Evolutionary conservation across 2,329 filamentous ascomycete species (phyloP), one percentile per base, ranked within the genome.

Genomic region (Thielaviopsis ethacetica): DNA sequence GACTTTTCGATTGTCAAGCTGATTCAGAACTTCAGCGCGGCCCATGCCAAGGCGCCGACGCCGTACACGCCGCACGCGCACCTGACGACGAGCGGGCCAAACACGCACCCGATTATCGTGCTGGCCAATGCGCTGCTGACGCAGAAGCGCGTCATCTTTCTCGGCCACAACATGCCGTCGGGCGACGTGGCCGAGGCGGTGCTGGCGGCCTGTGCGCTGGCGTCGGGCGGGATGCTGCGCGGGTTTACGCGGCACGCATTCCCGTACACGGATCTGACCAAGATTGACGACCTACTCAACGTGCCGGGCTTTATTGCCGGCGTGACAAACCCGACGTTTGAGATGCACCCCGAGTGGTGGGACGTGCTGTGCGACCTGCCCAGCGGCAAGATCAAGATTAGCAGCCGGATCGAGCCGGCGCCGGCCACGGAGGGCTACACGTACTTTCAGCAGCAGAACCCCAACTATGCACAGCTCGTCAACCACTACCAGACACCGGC

Each of bases 161-260:
- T 98, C 6, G 93, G 93, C 2, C 87, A 98, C 73, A 95, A 95
- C 67, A 84, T 91, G 70, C 91, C 93, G 0, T 96, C 93, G 0
- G 90, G 91, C 22, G 91, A 96, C 68, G 93, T 98, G 26, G 93
- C 93, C 1, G 91, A 98, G 73, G 91, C 93, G n/a, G 93, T 98
- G 2, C 79, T 98, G 9, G 93, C 90, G n/a, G 91, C 93, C 1
- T 98, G 93, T 70, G 89, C 93, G 12, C 78, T 98, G 53, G 91
- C 87, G 15, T 96, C 91, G 13, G 93, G 93, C 21, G 91, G 93
- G 5, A 76, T 95, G n/a, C 75, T 98, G 41, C 81, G 91, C 60
- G 93, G 93, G 27, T 98, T 98, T 71, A 95, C 91, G 9, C 82
- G 93, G 19, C 89, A 97, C 71, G 93, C 93, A 0, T 98, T 98